Percentiles rank a stretch among this genome's conserved stretches.
phyloP scores from a whole-genome alignment of 768 basidiomycete species.

The Tylopilus rubrobrunneus region DNA sequence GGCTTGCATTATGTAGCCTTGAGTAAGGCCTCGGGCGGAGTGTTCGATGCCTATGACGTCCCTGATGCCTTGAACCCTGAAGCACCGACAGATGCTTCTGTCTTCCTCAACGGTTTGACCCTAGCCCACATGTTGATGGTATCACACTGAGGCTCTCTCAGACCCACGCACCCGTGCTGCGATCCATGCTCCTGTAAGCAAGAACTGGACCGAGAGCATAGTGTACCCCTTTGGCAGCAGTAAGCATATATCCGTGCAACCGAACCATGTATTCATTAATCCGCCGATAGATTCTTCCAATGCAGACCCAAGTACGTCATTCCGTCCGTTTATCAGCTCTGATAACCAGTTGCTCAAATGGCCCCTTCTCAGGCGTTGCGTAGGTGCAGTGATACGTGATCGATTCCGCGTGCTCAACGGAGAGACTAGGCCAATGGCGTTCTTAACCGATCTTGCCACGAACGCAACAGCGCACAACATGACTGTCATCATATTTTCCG shows the following conservation, averaged over 20 bases:
- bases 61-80: slow-evolving; percentile 55
- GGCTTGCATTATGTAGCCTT: slow-evolving; percentile 11
- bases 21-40: slow-evolving; percentile 26
- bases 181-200: slow-evolving; percentile 64
- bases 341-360: background rate
- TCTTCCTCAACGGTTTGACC: slow-evolving; percentile 60
- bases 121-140: background rate
- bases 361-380: slow-evolving; percentile 29
- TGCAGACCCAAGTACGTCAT: slow-evolving; percentile 32
- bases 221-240: slow-evolving; percentile 35
- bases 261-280: background rate
- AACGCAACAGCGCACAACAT: slow-evolving; percentile 54
- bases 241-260: slow-evolving; percentile 9
- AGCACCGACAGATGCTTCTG: slow-evolving; percentile 43
- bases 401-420: slow-evolving; percentile 7
- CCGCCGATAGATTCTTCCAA: slow-evolving; percentile 15
- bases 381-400: slow-evolving; percentile 16
- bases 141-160: slow-evolving; percentile 17
- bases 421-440: slow-evolving; percentile 51
- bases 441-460: slow-evolving; percentile 61
- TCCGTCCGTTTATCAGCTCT: background rate
- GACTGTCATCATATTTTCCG: slow-evolving; percentile 58
- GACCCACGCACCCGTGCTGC: slow-evolving; percentile 55
- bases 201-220: slow-evolving; percentile 37
- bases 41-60: slow-evolving; percentile 49